These are phyloP conservation scores for Amanita pallidorosea DNA, from an alignment of 768 basidiomycete genomes.

Conservation along the genomic window DNA sequence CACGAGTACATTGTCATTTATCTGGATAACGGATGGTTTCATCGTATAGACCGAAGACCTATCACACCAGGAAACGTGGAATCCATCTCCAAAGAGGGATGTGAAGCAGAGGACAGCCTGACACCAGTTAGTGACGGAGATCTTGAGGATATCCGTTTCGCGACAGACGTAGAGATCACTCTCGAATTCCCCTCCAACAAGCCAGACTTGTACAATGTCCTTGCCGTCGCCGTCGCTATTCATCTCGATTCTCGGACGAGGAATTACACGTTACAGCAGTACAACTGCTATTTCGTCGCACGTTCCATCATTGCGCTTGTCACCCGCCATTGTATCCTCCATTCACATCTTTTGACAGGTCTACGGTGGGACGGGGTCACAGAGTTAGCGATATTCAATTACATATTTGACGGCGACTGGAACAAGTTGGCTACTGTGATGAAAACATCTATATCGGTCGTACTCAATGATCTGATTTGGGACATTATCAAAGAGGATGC, in stretches of 20 bases:
- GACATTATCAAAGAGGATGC: not conserved
- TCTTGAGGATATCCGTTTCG: not conserved
- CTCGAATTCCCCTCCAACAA: not conserved
- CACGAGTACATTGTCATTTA: no score
- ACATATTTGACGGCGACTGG: not conserved
- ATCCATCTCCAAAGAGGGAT: no score
- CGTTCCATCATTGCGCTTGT: not conserved
- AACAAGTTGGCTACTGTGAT: not conserved
- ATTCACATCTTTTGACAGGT: not conserved
- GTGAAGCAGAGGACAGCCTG: no score
- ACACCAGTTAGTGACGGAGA: no score
- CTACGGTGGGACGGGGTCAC: not conserved
- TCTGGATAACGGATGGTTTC: no score
- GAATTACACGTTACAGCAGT: not conserved
- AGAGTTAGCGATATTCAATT: not conserved
- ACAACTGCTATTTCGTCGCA: conserved; percentile 1
- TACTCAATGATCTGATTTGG: not conserved
- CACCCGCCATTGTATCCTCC: not conserved
- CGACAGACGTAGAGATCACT: not conserved
- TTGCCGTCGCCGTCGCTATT: not conserved
- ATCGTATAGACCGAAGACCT: no score
- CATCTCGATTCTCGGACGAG: not conserved
- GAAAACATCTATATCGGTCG: not conserved
- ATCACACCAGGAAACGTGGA: no score
- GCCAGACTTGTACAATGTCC: not conserved